Conservation (phyloP, 1,284 basidiomycete species). For the Rhodofomes roseus region DNA sequence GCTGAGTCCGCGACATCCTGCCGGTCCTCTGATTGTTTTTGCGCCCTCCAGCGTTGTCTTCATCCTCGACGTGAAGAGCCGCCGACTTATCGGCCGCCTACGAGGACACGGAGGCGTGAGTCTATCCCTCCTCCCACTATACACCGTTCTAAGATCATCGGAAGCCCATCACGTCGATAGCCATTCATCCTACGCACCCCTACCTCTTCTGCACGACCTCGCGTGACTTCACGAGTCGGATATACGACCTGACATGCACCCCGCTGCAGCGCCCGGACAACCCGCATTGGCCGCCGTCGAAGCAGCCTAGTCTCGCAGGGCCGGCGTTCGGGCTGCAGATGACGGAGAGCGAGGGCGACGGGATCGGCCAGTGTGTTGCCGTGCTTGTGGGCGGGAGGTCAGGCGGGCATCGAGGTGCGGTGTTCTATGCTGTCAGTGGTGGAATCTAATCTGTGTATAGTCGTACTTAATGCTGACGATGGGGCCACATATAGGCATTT, state of each 20-base stretch:
- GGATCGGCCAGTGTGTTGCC: constrained; percentile 57
- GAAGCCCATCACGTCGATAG: constrained; percentile 65
- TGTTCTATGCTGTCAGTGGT: constrained; percentile 53
- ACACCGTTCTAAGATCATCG: background rate
- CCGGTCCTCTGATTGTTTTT: constrained; percentile 55
- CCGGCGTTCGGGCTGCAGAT: constrained; percentile 67
- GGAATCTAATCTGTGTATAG: background rate
- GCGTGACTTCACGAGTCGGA: constrained; percentile 57
- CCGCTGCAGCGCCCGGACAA: constrained; percentile 39
- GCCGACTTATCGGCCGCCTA: constrained; percentile 40
- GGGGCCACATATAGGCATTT: constrained; percentile 46
- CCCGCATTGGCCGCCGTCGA: constrained; percentile 54
- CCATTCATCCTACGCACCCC: constrained; percentile 52
- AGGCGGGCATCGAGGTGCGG: constrained; percentile 67
- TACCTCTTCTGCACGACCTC: constrained; percentile 67
- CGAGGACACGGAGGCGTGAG: constrained; percentile 71
- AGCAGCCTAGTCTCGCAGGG: constrained; percentile 49
- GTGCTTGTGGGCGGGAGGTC: constrained; percentile 65
- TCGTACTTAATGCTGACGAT: too few species aligned
- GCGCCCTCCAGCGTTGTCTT: constrained; percentile 49
- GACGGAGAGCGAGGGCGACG: constrained; percentile 53
- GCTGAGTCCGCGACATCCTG: constrained; percentile 37
- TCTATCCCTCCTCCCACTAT: constrained; percentile 9
- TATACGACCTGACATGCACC: constrained; percentile 51
- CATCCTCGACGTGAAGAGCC: constrained; percentile 42